Percentiles rank a stretch among this genome's conserved stretches.
Conservation (phyloP, 441 rosid species). For the Euphorbia schlechtendalii region DNA sequence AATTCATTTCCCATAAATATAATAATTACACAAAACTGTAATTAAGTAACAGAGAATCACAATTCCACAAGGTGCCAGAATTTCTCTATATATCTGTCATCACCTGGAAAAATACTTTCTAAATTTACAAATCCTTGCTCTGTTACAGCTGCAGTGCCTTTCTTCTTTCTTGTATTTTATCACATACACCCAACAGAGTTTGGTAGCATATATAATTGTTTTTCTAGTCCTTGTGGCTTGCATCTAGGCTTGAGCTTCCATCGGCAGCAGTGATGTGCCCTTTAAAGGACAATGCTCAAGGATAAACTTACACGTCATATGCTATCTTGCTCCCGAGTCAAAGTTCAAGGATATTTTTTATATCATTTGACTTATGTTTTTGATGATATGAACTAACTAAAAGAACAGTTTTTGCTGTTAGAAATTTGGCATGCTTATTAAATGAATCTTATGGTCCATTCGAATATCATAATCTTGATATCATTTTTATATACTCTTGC, state of each 20-base stretch:
- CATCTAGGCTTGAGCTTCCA: slow-evolving; percentile 1
- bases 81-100: not conserved
- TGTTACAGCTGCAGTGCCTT: not conserved
- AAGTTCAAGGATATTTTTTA: not conserved
- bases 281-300: not conserved
- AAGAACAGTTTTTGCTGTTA: not conserved
- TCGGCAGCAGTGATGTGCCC: not conserved
- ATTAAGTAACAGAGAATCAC: not conserved
- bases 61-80: not conserved
- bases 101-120: not conserved
- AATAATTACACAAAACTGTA: not conserved
- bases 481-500: not conserved
- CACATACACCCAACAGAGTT: not conserved
- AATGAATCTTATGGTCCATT: not conserved
- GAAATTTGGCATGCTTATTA: not conserved
- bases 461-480: not conserved
- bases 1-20: not conserved
- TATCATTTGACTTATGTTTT: not conserved
- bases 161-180: not conserved
- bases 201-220: not conserved
- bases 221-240: not conserved
- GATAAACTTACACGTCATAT: not conserved
- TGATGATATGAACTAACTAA: not conserved
- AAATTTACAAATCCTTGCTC: not conserved
- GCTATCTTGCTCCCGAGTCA: not conserved